Evolutionary conservation across 177 flowering plant genomes (phyloP).

Genomic region (Vitis hybrid): DNA sequence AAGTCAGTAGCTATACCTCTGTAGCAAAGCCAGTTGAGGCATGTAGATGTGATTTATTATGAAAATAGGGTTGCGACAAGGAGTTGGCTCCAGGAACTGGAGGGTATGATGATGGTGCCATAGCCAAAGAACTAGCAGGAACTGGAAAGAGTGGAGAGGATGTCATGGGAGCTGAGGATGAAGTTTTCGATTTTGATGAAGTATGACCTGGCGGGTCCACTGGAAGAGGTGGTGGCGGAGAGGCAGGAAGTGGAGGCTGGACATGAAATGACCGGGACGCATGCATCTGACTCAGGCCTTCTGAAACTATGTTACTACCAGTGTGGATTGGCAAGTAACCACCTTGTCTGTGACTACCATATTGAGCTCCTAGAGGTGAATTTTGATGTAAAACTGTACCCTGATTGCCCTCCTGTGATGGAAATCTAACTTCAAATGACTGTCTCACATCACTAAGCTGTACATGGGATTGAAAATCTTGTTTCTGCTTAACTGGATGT

Average conservation of each 20-base stretch:
- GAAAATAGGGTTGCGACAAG: slow-evolving; percentile 22
- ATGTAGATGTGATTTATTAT: slow-evolving; percentile 23
- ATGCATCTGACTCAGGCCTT: slow-evolving; percentile 21
- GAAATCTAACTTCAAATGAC: slow-evolving; percentile 16
- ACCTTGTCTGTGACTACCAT: slow-evolving; percentile 23
- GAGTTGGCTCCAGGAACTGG: slow-evolving; percentile 26
- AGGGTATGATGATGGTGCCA: slow-evolving; percentile 26
- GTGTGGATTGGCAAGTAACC: slow-evolving; percentile 17
- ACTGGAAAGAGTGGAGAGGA: slow-evolving; percentile 37
- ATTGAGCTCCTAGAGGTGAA: slow-evolving; percentile 11
- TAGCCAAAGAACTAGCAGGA: slow-evolving; percentile 31
- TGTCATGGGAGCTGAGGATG: slow-evolving; percentile 30
- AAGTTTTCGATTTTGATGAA: slow-evolving; percentile 24
- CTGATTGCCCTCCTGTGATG: slow-evolving; percentile 5
- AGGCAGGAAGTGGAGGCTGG: slow-evolving; percentile 64
- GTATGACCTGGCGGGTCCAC: slow-evolving; percentile 34
- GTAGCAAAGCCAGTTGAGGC: slow-evolving; percentile 26
- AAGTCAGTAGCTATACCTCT: slow-evolving; percentile 34
- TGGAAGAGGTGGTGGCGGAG: slow-evolving; percentile 70
- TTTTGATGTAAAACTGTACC: slow-evolving; percentile 7
- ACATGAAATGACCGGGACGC: slow-evolving; percentile 23
- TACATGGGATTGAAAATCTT: slow-evolving; percentile 17
- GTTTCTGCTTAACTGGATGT: slow-evolving; percentile 14
- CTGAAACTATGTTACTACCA: slow-evolving; percentile 12
- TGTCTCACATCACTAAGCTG: slow-evolving; percentile 15